phyloP scores from a whole-genome alignment of 306 rosid genomes.

The Corylus heterophylla region DNA sequence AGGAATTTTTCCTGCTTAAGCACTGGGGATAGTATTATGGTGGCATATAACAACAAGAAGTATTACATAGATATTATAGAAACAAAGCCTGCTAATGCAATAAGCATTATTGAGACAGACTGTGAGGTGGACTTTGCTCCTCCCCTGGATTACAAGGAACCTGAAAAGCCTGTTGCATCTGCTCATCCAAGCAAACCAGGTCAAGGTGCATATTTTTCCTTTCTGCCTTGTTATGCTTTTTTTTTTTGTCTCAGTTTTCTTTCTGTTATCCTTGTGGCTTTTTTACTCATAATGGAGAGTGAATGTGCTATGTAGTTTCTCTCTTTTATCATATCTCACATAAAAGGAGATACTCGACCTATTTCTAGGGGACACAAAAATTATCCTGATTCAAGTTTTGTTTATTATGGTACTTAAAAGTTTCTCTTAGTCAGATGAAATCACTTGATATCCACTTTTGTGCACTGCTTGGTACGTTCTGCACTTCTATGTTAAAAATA shows the following conservation, averaged over 20 bases:
- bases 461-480: background rate
- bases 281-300: background rate
- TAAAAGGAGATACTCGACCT: background rate
- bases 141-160: constrained; percentile 97
- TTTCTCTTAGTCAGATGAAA: background rate
- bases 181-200: constrained; percentile 47
- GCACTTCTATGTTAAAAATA: background rate
- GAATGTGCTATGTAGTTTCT: background rate
- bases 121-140: constrained; percentile 99
- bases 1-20: constrained; percentile 95
- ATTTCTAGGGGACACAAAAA: background rate
- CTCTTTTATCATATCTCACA: background rate
- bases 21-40: constrained; percentile 97
- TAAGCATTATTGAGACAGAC: constrained; percentile 95
- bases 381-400: background rate
- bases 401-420: background rate
- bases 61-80: constrained; percentile 93
- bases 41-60: constrained; percentile 92
- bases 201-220: constrained; percentile 47
- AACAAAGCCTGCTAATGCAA: constrained; percentile 83
- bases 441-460: background rate
- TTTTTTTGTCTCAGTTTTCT: constrained; percentile 19
- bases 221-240: background rate
- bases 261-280: background rate
- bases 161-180: constrained; percentile 62